Evolutionary conservation across 73 alveolate species (phyloP).

Genomic region (Symbiodinium pilosum): DNA sequence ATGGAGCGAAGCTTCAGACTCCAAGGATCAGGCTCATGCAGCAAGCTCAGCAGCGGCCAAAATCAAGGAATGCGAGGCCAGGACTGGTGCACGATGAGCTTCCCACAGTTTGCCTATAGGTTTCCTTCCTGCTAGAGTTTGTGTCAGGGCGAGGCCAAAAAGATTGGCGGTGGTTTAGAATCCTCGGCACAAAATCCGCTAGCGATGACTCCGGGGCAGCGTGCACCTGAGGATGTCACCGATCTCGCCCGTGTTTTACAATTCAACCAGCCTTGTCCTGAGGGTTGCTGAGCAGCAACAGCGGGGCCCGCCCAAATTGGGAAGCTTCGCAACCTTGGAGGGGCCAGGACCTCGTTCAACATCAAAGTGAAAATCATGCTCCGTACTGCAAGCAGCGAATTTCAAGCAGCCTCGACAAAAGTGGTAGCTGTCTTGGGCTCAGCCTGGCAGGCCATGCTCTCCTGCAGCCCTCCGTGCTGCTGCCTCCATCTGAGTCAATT

Average conservation of each 20-base stretch:
- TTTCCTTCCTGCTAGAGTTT: no score
- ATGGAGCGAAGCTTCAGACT: no score
- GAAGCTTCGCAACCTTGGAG: neutral
- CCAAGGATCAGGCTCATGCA: conserved; percentile 1
- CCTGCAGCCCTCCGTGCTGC: neutral
- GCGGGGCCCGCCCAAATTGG: neutral
- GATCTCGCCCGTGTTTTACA: neutral
- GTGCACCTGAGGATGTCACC: neutral
- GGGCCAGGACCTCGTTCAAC: neutral
- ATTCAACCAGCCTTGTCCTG: neutral
- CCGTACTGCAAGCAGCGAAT: neutral
- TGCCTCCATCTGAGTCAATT: neutral
- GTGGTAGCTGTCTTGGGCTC: no score
- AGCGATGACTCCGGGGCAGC: conserved; percentile 11
- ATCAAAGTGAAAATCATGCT: no score
- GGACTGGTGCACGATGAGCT: no score
- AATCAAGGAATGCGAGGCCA: neutral
- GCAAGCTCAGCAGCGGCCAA: conserved; percentile 9
- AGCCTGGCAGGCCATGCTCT: neutral
- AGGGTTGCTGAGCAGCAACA: neutral
- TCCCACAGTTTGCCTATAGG: no score
- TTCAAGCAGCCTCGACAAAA: neutral
- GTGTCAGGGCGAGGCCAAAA: neutral
- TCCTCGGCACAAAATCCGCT: neutral
- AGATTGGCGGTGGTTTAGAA: neutral